Evolutionary conservation across 1,284 basidiomycete species (phyloP).

Genomic region (Fomes fomentarius): DNA sequence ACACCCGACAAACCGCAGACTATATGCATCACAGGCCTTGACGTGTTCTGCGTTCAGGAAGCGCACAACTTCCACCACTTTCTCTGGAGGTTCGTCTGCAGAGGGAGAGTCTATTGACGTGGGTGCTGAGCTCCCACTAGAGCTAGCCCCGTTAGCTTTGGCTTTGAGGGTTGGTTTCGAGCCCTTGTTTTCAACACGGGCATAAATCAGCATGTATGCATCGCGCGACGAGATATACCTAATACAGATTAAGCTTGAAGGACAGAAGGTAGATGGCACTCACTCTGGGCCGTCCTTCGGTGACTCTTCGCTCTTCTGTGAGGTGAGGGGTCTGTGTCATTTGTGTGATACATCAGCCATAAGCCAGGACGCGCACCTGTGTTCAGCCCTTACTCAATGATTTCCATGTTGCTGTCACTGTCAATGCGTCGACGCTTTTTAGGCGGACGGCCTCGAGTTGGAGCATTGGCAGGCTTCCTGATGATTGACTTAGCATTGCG

Average conservation of each 20-base stretch:
- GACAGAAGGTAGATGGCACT: background rate
- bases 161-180: background rate
- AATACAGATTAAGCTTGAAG: conserved; percentile 1
- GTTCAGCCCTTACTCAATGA: conserved; percentile 27
- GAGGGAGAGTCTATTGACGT: background rate
- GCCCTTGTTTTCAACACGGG: conserved; percentile 36
- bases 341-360: background rate
- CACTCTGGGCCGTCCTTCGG: conserved; percentile 25
- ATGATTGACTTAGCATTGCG: background rate
- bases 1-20: conserved; percentile 51
- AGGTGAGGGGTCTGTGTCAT: conserved; percentile 5
- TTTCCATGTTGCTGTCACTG: conserved; percentile 61
- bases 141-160: background rate
- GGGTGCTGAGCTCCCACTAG: background rate
- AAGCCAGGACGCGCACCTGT: background rate
- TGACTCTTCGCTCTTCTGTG: conserved; percentile 5
- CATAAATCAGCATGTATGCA: conserved; percentile 93
- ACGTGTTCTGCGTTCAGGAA: conserved; percentile 58
- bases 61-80: conserved; percentile 56
- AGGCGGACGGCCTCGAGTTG: conserved; percentile 29
- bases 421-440: conserved; percentile 54
- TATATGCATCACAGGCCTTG: conserved; percentile 53
- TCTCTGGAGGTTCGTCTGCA: conserved; percentile 47
- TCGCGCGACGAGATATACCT: conserved; percentile 65
- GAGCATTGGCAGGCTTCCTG: conserved; percentile 27